Percentiles rank a stretch among this genome's conserved stretches.
phyloP scores from a whole-genome alignment of 495 filamentous ascomycete species.

The Penicillium tannophilum region DNA sequence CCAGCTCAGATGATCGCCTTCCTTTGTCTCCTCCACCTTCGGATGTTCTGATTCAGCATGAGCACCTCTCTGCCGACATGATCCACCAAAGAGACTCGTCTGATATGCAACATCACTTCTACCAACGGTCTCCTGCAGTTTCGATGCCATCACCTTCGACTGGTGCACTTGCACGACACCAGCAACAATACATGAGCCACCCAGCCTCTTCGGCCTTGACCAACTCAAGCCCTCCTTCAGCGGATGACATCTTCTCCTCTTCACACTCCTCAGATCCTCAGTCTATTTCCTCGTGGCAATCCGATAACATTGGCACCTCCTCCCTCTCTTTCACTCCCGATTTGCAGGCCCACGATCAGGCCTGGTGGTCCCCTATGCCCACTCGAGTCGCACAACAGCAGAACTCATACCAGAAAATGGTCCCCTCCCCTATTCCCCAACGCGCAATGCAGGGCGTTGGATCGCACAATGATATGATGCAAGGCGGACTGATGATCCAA shows the following conservation, averaged over 20 bases:
- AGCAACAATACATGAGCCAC: slow-evolving; percentile 41
- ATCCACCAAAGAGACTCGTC: slow-evolving; percentile 29
- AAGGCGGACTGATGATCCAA: slow-evolving; percentile 52
- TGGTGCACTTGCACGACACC: slow-evolving; percentile 33
- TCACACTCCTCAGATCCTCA: slow-evolving; percentile 49
- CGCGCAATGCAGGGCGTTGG: slow-evolving; percentile 33
- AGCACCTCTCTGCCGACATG: slow-evolving; percentile 36
- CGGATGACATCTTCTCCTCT: slow-evolving; percentile 48
- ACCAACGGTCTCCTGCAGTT: slow-evolving; percentile 41
- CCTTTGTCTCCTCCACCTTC: slow-evolving; percentile 50
- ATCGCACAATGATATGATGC: slow-evolving; percentile 42
- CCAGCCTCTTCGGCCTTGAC: slow-evolving; percentile 35
- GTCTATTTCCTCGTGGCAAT: slow-evolving; percentile 50
- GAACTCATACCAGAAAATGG: slow-evolving; percentile 39
- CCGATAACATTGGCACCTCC: slow-evolving; percentile 41
- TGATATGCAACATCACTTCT: slow-evolving; percentile 42
- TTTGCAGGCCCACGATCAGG: slow-evolving; percentile 40
- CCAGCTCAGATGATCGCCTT: slow-evolving; percentile 40
- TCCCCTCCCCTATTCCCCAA: slow-evolving; percentile 38
- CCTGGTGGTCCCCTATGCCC: slow-evolving; percentile 51
- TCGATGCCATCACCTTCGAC: slow-evolving; percentile 43
- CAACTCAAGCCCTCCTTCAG: slow-evolving; percentile 44
- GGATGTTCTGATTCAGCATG: slow-evolving; percentile 45
- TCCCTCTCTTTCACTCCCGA: slow-evolving; percentile 45
- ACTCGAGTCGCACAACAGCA: slow-evolving; percentile 40